Percentiles rank a stretch among this genome's conserved stretches.
Evolutionary conservation across 1,139 yeast species (phyloP).

Genomic region (Fermentozyma sake): DNA sequence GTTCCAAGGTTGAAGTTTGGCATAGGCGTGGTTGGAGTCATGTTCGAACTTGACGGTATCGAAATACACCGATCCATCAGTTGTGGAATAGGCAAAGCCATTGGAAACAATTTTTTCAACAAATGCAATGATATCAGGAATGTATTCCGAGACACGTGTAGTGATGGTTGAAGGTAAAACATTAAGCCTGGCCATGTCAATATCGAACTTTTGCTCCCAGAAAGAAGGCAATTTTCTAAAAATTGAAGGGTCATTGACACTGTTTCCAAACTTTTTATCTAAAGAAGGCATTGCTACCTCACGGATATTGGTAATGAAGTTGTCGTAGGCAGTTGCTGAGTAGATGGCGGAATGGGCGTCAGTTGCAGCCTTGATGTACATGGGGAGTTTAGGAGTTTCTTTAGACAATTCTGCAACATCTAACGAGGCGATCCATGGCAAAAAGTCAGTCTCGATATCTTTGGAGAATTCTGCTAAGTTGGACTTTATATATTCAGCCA

Average conservation of each 20-base stretch:
- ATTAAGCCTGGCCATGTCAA: constrained; percentile 80
- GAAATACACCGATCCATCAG: constrained; percentile 92
- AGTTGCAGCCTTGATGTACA: constrained; percentile 69
- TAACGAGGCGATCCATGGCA: constrained; percentile 46
- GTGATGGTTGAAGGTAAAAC: constrained; percentile 82
- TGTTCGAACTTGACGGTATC: constrained; percentile 81
- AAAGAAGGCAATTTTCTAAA: constrained; percentile 79
- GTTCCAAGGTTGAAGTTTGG: constrained; percentile 98
- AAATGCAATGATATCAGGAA: constrained; percentile 83
- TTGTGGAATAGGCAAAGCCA: constrained; percentile 80
- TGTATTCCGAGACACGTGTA: constrained; percentile 95
- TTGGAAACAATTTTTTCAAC: constrained; percentile 69
- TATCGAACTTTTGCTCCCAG: constrained; percentile 84
- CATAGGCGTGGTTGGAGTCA: constrained; percentile 71
- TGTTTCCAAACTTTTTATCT: constrained; percentile 67
- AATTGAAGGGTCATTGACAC: constrained; percentile 78
- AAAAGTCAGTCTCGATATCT: constrained; percentile 35
- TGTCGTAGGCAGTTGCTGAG: constrained; percentile 9
- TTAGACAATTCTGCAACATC: constrained; percentile 48
- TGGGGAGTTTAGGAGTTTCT: constrained; percentile 75
- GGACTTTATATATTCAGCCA: constrained; percentile 47
- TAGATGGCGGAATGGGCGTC: constrained; percentile 47
- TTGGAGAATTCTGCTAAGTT: constrained; percentile 49
- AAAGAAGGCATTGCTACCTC: constrained; percentile 72
- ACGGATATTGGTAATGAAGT: constrained; percentile 51